Evolutionary conservation across 306 rosid genomes (phyloP).

Genomic region (Cicer cuneatum): DNA sequence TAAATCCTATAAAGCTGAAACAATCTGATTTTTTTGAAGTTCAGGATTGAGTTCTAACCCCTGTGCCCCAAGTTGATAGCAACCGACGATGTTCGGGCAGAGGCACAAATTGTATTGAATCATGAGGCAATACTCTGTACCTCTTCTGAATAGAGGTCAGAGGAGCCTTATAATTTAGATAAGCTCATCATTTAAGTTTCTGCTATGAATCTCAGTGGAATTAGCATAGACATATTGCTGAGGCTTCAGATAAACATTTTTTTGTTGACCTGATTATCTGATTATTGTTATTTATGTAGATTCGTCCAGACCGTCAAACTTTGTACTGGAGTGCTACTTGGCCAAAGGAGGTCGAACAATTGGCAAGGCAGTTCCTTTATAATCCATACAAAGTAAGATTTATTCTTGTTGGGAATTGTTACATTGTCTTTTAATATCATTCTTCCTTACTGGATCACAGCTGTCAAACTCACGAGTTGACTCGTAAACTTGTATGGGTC

Average conservation of each 20-base stretch:
- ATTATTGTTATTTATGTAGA: constrained; percentile 48
- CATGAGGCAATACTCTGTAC: neutral
- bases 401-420: constrained; percentile 31
- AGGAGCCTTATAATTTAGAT: constrained; percentile 4
- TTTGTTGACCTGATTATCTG: constrained; percentile 28
- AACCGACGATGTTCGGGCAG: constrained; percentile 8
- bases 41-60: constrained; percentile 17
- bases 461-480: neutral
- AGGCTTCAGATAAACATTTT: constrained; percentile 18
- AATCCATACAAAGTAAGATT: constrained; percentile 86
- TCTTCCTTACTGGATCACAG: neutral
- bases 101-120: neutral
- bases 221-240: neutral
- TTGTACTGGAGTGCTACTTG: constrained; percentile 99
- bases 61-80: constrained; percentile 23
- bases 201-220: constrained; percentile 1
- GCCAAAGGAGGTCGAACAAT: constrained; percentile 98
- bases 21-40: constrained; percentile 5
- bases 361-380: constrained; percentile 86
- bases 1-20: constrained; percentile 15
- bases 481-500: neutral
- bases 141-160: constrained; percentile 4
- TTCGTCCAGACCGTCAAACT: constrained; percentile 96
- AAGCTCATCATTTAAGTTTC: constrained; percentile 17
- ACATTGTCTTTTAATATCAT: constrained; percentile 13